Evolutionary conservation across 2,329 filamentous ascomycete species (phyloP).

Genomic region (Pseudogymnoascus sp.): DNA sequence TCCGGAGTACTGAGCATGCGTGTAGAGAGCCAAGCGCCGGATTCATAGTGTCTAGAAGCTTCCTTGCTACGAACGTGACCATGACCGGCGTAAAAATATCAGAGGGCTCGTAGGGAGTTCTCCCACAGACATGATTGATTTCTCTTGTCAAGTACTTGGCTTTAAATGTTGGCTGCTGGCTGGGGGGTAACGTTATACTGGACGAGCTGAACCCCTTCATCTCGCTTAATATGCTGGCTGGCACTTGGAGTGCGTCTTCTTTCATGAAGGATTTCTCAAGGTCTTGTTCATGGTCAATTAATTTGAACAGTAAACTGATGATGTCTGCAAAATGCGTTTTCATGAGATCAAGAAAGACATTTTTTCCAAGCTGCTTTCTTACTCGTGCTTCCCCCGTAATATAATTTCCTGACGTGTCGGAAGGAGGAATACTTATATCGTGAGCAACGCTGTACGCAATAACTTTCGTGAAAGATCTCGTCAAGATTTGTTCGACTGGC

Average conservation of each 20-base stretch:
- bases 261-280: conserved; percentile 60
- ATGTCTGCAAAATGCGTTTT: conserved; percentile 68
- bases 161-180: conserved; percentile 81
- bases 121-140: conserved; percentile 68
- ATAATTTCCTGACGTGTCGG: conserved; percentile 33
- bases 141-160: conserved; percentile 69
- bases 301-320: conserved; percentile 65
- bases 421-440: conserved; percentile 47
- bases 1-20: conserved; percentile 77
- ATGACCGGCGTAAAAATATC: conserved; percentile 69
- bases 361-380: conserved; percentile 59
- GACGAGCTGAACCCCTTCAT: conserved; percentile 67
- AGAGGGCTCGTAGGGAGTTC: conserved; percentile 56
- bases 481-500: conserved; percentile 50
- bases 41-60: conserved; percentile 72
- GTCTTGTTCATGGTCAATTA: conserved; percentile 69
- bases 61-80: conserved; percentile 66
- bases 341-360: conserved; percentile 54
- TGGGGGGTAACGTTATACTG: conserved; percentile 55
- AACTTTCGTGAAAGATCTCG: conserved; percentile 64
- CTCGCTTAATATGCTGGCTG: conserved; percentile 54
- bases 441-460: conserved; percentile 78
- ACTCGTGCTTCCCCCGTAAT: conserved; percentile 58
- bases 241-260: conserved; percentile 48
- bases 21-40: conserved; percentile 78